Base-by-base conservation (phyloP, 257 asterid genomes). In the Fraxinus americana region DNA sequence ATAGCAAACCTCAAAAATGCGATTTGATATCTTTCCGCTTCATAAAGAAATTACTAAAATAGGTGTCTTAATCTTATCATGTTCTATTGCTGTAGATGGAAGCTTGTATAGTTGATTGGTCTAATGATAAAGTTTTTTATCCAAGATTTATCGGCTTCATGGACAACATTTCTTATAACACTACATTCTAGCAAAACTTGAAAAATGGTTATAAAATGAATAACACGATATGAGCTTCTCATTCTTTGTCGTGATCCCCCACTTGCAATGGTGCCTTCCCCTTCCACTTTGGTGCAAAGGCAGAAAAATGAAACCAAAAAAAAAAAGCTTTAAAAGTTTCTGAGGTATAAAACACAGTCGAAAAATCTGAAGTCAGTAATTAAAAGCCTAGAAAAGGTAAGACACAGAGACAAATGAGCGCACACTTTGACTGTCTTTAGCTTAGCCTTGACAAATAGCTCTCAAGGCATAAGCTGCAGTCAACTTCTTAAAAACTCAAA, bases 1-100 rank as follows among this genome's bases (percentile, higher is more conserved):
- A 57, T 1, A n/a, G 66, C 66, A n/a, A 57, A 30, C 66, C 66
- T 57, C 12, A 6, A 7, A 69, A 70, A 8, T 75, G 11, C 41
- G 27, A 61, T 75, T 17, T 41, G 75, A 73, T 83, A 73, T 70
- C 36, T 75, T 38, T 36, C 43, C 61, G 21, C 77, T 57, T 68
- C 11, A 54, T 17, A 17, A 52, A 52, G 30, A 9, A 54, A 1
- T 25, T 68, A 73, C 77, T 72, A 16, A 36, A 69, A 54, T 79
- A 16, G 4, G 1, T 61, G 77, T 39, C 77, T 61, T 59, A 7
- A 48, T 67, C 12, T 73, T 57, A 41, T 57, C 67, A 75, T 39
- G 73, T 35, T 72, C 23, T 71, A 38, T 39, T 27, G 43, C 68
- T 80, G 16, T 29, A 8, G 65, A 61, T 70, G 72, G 72, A 75